A percentile compares a stretch with the other conserved stretches of the same genome.
phyloP scores from a whole-genome alignment of 768 basidiomycete species.

The Pleurotus sapidus region DNA sequence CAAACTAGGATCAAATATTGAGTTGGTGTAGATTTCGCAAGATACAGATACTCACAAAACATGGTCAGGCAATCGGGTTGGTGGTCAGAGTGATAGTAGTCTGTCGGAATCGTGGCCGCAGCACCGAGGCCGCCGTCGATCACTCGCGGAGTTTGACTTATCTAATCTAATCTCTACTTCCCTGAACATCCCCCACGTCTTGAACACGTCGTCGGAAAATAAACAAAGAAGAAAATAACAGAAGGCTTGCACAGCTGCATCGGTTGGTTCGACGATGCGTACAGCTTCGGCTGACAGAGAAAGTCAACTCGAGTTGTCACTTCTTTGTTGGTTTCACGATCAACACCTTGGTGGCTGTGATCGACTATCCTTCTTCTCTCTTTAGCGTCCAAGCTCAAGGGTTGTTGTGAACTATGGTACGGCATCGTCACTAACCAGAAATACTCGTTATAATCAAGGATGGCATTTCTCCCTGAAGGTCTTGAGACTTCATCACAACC shows the following conservation, averaged over 20 bases:
- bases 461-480: background rate
- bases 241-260: too few relatives aligned
- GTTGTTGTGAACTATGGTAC: too few relatives aligned
- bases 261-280: too few relatives aligned
- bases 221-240: too few relatives aligned
- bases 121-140: background rate
- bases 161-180: conserved; percentile 3
- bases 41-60: conserved; percentile 19
- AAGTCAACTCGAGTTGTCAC: too few relatives aligned
- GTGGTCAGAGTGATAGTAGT: background rate
- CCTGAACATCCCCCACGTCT: background rate
- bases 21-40: background rate
- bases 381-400: too few relatives aligned
- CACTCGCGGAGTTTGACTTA: background rate
- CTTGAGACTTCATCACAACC: background rate
- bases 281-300: too few relatives aligned
- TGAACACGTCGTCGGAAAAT: background rate
- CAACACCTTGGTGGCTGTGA: conserved; percentile 1
- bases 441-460: too few relatives aligned
- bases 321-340: too few relatives aligned
- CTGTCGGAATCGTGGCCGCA: background rate
- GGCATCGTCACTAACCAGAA: too few relatives aligned
- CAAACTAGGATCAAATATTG: conserved; percentile 34
- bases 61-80: conserved; percentile 12
- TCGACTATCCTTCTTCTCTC: background rate